Conservation (phyloP, 139 green algal species). For the Coelastrella sp. region DNA sequence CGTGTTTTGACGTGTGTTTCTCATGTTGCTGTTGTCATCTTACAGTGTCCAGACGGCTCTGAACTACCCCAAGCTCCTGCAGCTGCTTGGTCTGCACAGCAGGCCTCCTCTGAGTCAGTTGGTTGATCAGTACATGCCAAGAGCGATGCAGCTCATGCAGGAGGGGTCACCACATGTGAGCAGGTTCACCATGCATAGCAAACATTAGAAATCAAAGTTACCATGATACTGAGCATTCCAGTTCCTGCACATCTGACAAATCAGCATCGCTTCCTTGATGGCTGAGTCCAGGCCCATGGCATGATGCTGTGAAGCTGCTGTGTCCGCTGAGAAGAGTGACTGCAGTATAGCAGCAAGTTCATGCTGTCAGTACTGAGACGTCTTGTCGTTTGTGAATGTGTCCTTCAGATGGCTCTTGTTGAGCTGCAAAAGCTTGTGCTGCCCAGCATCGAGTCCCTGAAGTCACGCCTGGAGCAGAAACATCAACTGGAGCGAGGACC, state of each 20-base stretch:
- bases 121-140: conserved; percentile 32
- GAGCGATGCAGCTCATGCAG: conserved; percentile 10
- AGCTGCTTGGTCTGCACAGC: neutral
- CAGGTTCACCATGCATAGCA: neutral
- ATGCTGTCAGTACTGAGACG: too few relatives aligned
- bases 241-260: too few relatives aligned
- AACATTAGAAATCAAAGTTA: neutral
- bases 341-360: neutral
- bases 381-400: too few relatives aligned
- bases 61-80: neutral
- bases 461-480: conserved; percentile 23
- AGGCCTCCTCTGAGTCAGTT: neutral
- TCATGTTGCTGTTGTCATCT: neutral
- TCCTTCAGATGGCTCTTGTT: neutral
- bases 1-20: neutral
- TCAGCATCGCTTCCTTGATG: too few relatives aligned
- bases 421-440: conserved; percentile 1
- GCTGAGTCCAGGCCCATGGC: too few relatives aligned
- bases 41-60: conserved; percentile 21
- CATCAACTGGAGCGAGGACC: conserved; percentile 26
- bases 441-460: conserved; percentile 19
- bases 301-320: too few relatives aligned
- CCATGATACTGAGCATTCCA: neutral
- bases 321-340: too few relatives aligned
- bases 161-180: conserved; percentile 31